Base-by-base conservation (phyloP, 331 rosid species). In the Phaseolus coccineus region DNA sequence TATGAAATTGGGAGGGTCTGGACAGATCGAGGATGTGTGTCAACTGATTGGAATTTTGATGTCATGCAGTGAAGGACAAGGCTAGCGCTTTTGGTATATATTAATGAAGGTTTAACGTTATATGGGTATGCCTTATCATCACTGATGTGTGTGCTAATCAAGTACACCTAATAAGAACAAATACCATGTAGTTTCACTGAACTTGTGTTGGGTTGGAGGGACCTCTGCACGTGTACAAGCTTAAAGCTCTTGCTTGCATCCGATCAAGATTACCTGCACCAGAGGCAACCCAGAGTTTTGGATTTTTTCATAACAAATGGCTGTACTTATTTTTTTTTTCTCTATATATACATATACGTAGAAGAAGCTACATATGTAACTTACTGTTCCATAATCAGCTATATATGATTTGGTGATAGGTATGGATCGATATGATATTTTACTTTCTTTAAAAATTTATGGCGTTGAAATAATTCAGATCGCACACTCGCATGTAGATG, bases 271-370 rank as follows among this genome's bases (percentile, higher is more conserved):
- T 84, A 76, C 92, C 89, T 73, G 27, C 35, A 27, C 5, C 3
- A 39, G 37, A 86, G 89, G 97, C 88, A 81, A 87, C 8, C 75
- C 40, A 30, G 27, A 31, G 6, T 51, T 80, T 86, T 88, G 85
- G 88, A 77, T 53, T 64, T 85, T 80, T 83, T 73, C 56, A 37
- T 69, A 47, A 5, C 46, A 77, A 72, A 48, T 61, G 39, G 16
- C 27, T 33, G 64, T 62, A 64, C 22, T 4, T 44, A 2, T 19
- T 24, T n/a, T 53, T 16, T 16, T 8, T 10, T 2, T 19, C 22
- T 19, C 22, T 19, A 19, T 19, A 19, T 19, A 19, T 19, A 19
- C 22, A 19, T 19, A 19, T 19, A 19, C 0, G 22, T 19, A 19
- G 22, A 19, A 19, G 22, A 19, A 19, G 22, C 22, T 19, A 19